Evolutionary conservation across 106 monocot species (phyloP).

Genomic region (Cymbidium sinense): DNA sequence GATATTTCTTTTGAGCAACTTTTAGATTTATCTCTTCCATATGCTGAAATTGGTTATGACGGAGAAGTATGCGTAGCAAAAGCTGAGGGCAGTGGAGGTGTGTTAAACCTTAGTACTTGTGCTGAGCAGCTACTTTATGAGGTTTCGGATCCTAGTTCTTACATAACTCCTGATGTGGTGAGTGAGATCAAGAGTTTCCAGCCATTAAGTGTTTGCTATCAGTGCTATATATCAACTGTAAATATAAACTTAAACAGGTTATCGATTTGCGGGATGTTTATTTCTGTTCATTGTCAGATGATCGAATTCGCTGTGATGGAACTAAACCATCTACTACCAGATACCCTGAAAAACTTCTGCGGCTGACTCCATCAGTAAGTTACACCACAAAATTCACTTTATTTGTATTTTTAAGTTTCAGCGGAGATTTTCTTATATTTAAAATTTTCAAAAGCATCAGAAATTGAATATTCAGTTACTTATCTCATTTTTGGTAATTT

Average conservation of each 20-base stretch:
- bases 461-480: background rate
- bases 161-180: constrained; percentile 96
- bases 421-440: background rate
- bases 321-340: constrained; percentile 52
- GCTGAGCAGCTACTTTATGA: constrained; percentile 96
- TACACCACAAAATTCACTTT: background rate
- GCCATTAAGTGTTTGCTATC: constrained; percentile 1
- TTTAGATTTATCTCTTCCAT: constrained; percentile 95
- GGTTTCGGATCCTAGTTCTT: constrained; percentile 77
- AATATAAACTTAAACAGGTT: constrained; percentile 33
- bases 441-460: background rate
- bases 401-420: background rate
- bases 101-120: constrained; percentile 63
- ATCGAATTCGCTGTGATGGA: constrained; percentile 65
- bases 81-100: constrained; percentile 80
- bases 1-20: constrained; percentile 66
- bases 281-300: constrained; percentile 52
- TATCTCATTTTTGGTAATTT: background rate
- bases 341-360: constrained; percentile 63
- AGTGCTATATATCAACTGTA: constrained; percentile 2
- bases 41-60: constrained; percentile 63
- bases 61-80: constrained; percentile 80
- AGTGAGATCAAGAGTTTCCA: constrained; percentile 8
- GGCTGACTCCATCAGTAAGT: constrained; percentile 65
- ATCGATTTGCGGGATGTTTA: constrained; percentile 72